Evolutionary conservation across 768 basidiomycete genomes (phyloP).

Genomic region (Cyclocybe aegerita): DNA sequence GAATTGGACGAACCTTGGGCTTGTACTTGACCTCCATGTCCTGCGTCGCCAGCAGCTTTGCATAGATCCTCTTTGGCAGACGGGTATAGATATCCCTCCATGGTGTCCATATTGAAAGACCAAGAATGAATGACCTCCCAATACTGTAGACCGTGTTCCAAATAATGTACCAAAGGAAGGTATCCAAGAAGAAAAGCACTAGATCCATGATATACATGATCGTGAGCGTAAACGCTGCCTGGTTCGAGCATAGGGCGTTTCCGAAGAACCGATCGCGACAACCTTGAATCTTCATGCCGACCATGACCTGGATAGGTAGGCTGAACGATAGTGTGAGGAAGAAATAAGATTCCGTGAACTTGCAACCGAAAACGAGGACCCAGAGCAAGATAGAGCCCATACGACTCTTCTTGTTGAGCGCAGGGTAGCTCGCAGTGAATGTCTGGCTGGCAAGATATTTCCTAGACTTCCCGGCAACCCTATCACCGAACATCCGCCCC

Average conservation of each 20-base stretch:
- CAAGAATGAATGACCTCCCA: constrained; percentile 83
- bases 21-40: constrained; percentile 99
- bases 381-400: constrained; percentile 80
- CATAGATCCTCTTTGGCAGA: constrained; percentile 94
- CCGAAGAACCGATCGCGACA: constrained; percentile 90
- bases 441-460: constrained; percentile 99
- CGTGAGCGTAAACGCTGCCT: constrained; percentile 91
- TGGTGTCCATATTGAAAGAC: constrained; percentile 97
- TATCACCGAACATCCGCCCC: constrained; percentile 98
- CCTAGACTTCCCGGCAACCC: constrained; percentile 90
- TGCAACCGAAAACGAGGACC: constrained; percentile 94
- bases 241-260: constrained; percentile 80
- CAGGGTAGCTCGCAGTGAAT: constrained; percentile 94
- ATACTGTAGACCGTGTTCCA: constrained; percentile 97
- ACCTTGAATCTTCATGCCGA: constrained; percentile 91
- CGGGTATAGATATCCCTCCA: constrained; percentile 98
- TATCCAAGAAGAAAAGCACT: constrained; percentile 96
- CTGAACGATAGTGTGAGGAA: constrained; percentile 95
- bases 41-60: constrained; percentile 88
- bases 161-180: constrained; percentile 99
- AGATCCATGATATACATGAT: constrained; percentile 99
- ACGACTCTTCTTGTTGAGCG: constrained; percentile 62
- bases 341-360: constrained; percentile 96
- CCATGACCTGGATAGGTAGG: constrained; percentile 93
- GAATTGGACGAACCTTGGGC: constrained; percentile 81